Conservation (phyloP, 768 basidiomycete genomes). For the Serendipita vermifera region DNA sequence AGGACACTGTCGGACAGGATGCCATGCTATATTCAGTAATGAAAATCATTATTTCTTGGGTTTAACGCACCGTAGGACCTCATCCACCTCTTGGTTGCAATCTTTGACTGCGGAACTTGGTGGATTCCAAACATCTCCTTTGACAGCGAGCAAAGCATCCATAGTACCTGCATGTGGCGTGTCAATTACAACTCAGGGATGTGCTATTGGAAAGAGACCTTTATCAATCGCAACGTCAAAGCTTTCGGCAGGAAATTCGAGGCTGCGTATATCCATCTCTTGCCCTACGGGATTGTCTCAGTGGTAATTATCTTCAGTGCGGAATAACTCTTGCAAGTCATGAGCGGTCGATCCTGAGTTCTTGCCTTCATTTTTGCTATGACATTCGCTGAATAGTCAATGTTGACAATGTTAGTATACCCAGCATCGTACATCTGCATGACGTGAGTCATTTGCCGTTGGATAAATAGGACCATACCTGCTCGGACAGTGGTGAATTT, state of each 20-base stretch:
- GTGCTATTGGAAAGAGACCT: slow-evolving; percentile 27
- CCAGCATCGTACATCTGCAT: slow-evolving; percentile 77
- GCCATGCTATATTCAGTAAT: no score
- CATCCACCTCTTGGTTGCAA: slow-evolving; percentile 64
- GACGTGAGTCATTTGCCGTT: not conserved
- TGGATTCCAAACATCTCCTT: slow-evolving; percentile 77
- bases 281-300: slow-evolving; percentile 38
- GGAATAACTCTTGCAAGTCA: not conserved
- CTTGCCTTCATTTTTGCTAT: slow-evolving; percentile 58
- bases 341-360: slow-evolving; percentile 25
- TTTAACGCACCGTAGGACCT: slow-evolving; percentile 47
- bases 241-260: slow-evolving; percentile 43
- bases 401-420: slow-evolving; percentile 65
- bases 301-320: not conserved
- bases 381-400: slow-evolving; percentile 64
- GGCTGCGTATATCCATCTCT: slow-evolving; percentile 68
- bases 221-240: slow-evolving; percentile 83
- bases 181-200: not conserved
- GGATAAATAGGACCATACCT: no score
- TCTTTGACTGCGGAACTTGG: slow-evolving; percentile 54
- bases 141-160: slow-evolving; percentile 81
- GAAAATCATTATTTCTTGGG: not conserved
- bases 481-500: slow-evolving; percentile 18
- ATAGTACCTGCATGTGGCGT: slow-evolving; percentile 43
- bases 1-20: slow-evolving; percentile 45